Evolutionary conservation across 140 eudicot genomes (phyloP).

Genomic region (Anethum foeniculum): DNA sequence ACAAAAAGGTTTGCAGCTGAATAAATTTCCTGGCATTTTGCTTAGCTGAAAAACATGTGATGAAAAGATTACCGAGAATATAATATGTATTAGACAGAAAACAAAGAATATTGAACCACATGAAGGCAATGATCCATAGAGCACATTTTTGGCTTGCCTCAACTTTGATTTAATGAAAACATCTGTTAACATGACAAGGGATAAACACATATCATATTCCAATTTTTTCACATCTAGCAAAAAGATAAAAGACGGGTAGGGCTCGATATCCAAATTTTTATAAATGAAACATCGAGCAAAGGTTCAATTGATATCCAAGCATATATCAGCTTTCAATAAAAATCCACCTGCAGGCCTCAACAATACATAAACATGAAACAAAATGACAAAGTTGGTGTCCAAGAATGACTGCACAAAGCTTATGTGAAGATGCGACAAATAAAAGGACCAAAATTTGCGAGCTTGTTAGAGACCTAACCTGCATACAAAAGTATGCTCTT

Average conservation of each 20-base stretch:
- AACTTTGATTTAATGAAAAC: background rate
- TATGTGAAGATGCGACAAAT: background rate
- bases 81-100: slow-evolving; percentile 31
- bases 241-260: background rate
- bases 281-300: background rate
- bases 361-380: background rate
- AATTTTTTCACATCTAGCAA: background rate
- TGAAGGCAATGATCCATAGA: background rate
- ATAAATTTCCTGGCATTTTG: slow-evolving; percentile 63
- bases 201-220: background rate
- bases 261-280: background rate
- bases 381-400: background rate
- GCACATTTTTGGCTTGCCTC: background rate
- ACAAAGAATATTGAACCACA: background rate
- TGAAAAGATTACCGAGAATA: background rate
- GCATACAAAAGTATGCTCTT: slow-evolving; percentile 78
- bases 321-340: background rate
- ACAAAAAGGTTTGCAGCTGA: slow-evolving; percentile 44
- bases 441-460: background rate
- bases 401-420: background rate
- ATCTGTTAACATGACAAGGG: background rate
- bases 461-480: slow-evolving; percentile 33
- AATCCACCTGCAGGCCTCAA: background rate
- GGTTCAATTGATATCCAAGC: background rate
- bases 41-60: slow-evolving; percentile 37